Evolutionary conservation across 441 rosid genomes (phyloP), one percentile per base, ranked within the genome.

Genomic region (Bruguiera hainesii): DNA sequence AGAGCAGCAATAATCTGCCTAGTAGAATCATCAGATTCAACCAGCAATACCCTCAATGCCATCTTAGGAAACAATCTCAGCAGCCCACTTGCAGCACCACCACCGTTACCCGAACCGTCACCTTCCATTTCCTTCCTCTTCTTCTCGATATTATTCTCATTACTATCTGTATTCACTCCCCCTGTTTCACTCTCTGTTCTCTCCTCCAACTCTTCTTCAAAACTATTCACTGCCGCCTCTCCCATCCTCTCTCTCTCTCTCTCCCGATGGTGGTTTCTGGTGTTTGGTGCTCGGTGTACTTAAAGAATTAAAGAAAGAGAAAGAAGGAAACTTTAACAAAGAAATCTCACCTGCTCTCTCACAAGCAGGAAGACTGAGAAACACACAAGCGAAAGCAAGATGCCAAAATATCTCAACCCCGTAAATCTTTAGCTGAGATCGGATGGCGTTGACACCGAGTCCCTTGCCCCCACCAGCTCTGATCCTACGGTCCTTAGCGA

Each of bases 11-110:
- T 75, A 51, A 94, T 87, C 80, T 94, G 97, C 67, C 98, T 81
- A 18, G 98, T 94, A 1, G 97, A 94, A 77, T 91, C 98, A 66
- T 94, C 98, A 49, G 96, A 90, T 78, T 94, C 98, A 9, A 91
- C 93, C 7, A 94, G 79, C 82, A 94, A 78, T 29, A 94, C 96
- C 61, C 90, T 86, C 31, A 90, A 77, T 1, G 73, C 80, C 79
- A 89, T 88, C 67, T 62, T 85, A 1, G 93, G 93, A 50, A 94
- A 78, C 71, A 88, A 83, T 65, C 69, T 83, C 56, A 62, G 64
- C 76, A 71, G 50, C 16, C 42, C 28, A 26, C 16, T 55, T 15
- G 4, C 9, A 7, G 46, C 28, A 70, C 68, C 56, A 64, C 63
- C 29, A 70, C 61, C 57, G 62, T 60, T 26, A 30, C 15, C 26